Evolutionary conservation across 208 protist genomes (phyloP).

Genomic region (Wallacemonas sp.): DNA sequence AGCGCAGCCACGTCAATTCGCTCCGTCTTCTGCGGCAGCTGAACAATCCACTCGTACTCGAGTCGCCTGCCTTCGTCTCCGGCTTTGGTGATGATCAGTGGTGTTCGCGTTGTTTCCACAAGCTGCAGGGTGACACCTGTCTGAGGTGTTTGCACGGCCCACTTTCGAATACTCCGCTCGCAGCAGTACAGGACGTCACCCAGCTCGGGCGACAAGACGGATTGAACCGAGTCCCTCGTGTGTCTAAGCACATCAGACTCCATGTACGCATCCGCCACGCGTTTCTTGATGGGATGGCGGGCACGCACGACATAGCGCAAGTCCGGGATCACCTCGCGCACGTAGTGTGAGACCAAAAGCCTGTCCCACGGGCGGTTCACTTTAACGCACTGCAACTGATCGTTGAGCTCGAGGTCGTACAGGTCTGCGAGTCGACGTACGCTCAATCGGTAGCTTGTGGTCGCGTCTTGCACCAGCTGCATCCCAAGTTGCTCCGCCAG

Average conservation of each 20-base stretch:
- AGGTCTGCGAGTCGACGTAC: constrained; percentile 64
- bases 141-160: constrained; percentile 47
- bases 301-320: constrained; percentile 83
- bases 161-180: constrained; percentile 82
- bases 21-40: constrained; percentile 77
- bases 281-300: constrained; percentile 85
- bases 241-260: constrained; percentile 77
- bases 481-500: constrained; percentile 62
- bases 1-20: constrained; percentile 55
- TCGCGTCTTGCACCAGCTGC: constrained; percentile 67
- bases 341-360: constrained; percentile 83
- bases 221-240: constrained; percentile 86
- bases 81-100: constrained; percentile 83
- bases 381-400: constrained; percentile 67
- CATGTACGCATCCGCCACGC: constrained; percentile 74
- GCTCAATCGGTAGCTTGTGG: constrained; percentile 67
- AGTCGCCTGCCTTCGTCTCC: constrained; percentile 84
- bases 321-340: constrained; percentile 83
- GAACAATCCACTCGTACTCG: constrained; percentile 90
- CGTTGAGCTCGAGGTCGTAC: constrained; percentile 83
- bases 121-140: constrained; percentile 67
- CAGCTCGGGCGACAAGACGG: constrained; percentile 82
- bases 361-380: constrained; percentile 87
- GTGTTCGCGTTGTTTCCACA: constrained; percentile 87
- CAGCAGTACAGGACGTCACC: constrained; percentile 89